Base-by-base conservation (phyloP, 1,284 basidiomycete genomes). In the Peniophora sp. region DNA sequence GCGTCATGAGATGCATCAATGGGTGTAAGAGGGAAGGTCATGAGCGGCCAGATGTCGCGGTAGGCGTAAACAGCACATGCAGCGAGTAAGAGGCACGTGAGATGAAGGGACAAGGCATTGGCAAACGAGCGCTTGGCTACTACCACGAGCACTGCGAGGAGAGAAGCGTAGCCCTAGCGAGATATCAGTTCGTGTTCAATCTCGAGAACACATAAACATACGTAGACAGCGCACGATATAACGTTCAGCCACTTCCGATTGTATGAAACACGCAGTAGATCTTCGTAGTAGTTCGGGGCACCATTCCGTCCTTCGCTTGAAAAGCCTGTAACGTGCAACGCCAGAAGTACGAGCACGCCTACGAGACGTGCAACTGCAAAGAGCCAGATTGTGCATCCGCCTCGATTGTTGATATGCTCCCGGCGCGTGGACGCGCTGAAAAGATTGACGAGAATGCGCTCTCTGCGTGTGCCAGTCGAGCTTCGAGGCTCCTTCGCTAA, bases 31-130 rank as follows among this genome's bases (percentile, higher is more conserved):
- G 67, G 62, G 61, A 62, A 82, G 0, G 81, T 86, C 17, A 73
- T 67, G 3, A 84, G 61, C 9, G 85, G 84, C 64, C 74, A 80
- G 20, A 87, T 51, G 61, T 88, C 83, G 17, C 84, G 75, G 61
- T 83, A 83, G 6, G 68, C 64, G 60, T 78, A 85, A 14, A 78
- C 66, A 51, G 62, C 48, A 50, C 68, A 65, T 23, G 72, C 59
- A 9, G 60, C 53, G 11, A 73, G 58, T 24, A 72, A 60, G 67
- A 18, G 62, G 48, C 61, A 65, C 48, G 36, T 37, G 51, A 50
- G 43, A 23, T 45, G 43, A 6, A 8, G 3, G 8, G 20, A 15
- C 3, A 22, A 8, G 23, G 8, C 14, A 20, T 20, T 18, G 3
- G 43, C 43, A 8, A 46, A 3, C 2, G 24, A 44, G 48, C 12